Evolutionary conservation across 306 rosid genomes (phyloP).

Genomic region (Alnus rubra): DNA sequence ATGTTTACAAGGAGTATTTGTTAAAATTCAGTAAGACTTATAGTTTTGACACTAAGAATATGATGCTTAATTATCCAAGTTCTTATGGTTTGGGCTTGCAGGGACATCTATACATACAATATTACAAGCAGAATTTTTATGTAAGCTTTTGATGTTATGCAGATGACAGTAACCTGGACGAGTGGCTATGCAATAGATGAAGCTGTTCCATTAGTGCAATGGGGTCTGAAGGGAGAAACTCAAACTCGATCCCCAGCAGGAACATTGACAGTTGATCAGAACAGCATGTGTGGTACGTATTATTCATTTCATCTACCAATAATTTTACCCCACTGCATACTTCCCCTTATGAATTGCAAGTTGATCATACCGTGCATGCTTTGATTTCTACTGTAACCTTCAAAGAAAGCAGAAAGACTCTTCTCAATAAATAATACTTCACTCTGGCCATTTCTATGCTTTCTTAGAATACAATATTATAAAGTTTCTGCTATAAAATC

Average conservation of each 20-base stretch:
- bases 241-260: conserved; percentile 68
- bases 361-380: too few species aligned
- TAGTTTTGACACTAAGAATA: too few species aligned
- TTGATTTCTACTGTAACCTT: neutral
- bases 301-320: conserved; percentile 13
- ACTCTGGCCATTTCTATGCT: neutral
- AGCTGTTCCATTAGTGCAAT: conserved; percentile 70
- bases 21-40: too few species aligned
- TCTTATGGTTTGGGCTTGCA: neutral
- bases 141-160: conserved; percentile 24
- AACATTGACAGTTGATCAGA: conserved; percentile 65
- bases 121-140: neutral
- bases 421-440: conserved; percentile 3
- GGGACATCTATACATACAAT: neutral
- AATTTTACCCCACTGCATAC: neutral
- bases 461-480: neutral
- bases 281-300: conserved; percentile 89
- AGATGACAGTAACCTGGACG: conserved; percentile 96
- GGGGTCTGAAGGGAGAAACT: conserved; percentile 47
- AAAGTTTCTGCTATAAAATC: too few species aligned
- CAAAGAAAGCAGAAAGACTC: neutral
- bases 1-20: too few species aligned
- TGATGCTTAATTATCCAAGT: too few species aligned
- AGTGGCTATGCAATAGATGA: conserved; percentile 75
- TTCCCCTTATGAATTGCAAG: neutral